These are phyloP conservation scores for Parasarocladium wereldwijsianum DNA, from an alignment of 2,329 filamentous ascomycete species.

Conservation along the genomic window DNA sequence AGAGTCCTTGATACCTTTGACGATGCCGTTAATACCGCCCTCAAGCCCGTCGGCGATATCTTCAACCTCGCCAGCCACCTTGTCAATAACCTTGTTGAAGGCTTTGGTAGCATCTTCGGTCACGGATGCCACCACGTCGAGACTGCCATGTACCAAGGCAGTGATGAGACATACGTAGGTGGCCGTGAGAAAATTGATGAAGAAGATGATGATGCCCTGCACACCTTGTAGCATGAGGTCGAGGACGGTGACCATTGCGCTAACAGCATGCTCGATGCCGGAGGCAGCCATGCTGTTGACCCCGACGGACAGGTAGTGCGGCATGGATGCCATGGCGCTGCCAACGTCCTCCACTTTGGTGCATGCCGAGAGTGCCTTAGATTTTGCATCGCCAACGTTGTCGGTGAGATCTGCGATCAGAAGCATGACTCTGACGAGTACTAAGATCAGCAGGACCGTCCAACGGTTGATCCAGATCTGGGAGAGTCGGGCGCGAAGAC, in stretches of 20 bases:
- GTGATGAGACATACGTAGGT: constrained; percentile 87
- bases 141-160: constrained; percentile 62
- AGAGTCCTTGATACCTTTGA: constrained; percentile 22
- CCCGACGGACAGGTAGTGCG: constrained; percentile 79
- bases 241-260: constrained; percentile 66
- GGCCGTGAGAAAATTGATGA: constrained; percentile 79
- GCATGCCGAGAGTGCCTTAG: constrained; percentile 76
- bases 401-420: constrained; percentile 58
- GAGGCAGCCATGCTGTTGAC: constrained; percentile 75
- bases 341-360: constrained; percentile 85
- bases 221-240: constrained; percentile 68
- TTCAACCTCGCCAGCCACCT: constrained; percentile 45
- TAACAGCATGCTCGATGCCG: constrained; percentile 67
- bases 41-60: constrained; percentile 34
- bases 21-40: constrained; percentile 34
- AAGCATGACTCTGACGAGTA: constrained; percentile 69
- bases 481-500: constrained; percentile 74
- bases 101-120: constrained; percentile 36
- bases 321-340: constrained; percentile 95
- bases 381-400: constrained; percentile 61
- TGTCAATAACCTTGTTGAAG: constrained; percentile 34
- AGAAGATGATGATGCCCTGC: constrained; percentile 77
- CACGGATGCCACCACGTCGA: constrained; percentile 48
- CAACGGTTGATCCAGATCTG: constrained; percentile 97
- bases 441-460: constrained; percentile 78